A percentile compares a stretch with the other conserved stretches of the same genome.
Evolutionary conservation across 768 basidiomycete genomes (phyloP).

Genomic region (Gloeophyllum trabeum): DNA sequence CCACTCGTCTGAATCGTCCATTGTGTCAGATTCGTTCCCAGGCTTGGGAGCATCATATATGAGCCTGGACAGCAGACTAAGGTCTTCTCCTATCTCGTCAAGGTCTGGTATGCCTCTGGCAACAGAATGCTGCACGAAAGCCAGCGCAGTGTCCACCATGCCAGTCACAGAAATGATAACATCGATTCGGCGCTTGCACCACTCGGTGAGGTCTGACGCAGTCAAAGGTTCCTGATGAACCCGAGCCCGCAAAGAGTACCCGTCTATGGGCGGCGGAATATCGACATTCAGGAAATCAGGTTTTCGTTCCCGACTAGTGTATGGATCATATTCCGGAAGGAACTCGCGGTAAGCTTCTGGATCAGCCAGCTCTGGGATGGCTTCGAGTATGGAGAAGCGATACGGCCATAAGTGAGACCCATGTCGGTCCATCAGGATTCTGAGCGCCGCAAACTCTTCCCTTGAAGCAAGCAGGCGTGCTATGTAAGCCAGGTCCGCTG

Average conservation of each 20-base stretch:
- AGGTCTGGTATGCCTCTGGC: slow-evolving; percentile 68
- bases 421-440: slow-evolving; percentile 48
- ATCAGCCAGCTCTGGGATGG: slow-evolving; percentile 62
- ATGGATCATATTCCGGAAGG: slow-evolving; percentile 49
- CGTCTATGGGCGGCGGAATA: slow-evolving; percentile 1
- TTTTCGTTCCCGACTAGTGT: slow-evolving; percentile 30
- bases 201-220: slow-evolving; percentile 42
- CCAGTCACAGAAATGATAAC: slow-evolving; percentile 55
- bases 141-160: slow-evolving; percentile 69
- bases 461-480: slow-evolving; percentile 59
- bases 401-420: slow-evolving; percentile 47
- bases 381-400: slow-evolving; percentile 59
- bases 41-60: slow-evolving; percentile 69
- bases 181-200: slow-evolving; percentile 67
- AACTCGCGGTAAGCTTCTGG: slow-evolving; percentile 51
- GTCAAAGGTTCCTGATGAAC: slow-evolving; percentile 23
- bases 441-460: slow-evolving; percentile 46
- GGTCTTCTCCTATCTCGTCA: slow-evolving; percentile 85
- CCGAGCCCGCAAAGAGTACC: too few relatives aligned
- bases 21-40: slow-evolving; percentile 23
- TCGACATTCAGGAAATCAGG: slow-evolving; percentile 22
- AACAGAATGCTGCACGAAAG: slow-evolving; percentile 76
- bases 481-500: slow-evolving; percentile 38
- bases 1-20: slow-evolving; percentile 50
- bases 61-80: slow-evolving; percentile 75